Percentiles rank a stretch among this genome's conserved stretches.
These are phyloP conservation scores for Elongisporangium senticosum DNA, from an alignment of 352 stramenopile species.

Conservation along the genomic window DNA sequence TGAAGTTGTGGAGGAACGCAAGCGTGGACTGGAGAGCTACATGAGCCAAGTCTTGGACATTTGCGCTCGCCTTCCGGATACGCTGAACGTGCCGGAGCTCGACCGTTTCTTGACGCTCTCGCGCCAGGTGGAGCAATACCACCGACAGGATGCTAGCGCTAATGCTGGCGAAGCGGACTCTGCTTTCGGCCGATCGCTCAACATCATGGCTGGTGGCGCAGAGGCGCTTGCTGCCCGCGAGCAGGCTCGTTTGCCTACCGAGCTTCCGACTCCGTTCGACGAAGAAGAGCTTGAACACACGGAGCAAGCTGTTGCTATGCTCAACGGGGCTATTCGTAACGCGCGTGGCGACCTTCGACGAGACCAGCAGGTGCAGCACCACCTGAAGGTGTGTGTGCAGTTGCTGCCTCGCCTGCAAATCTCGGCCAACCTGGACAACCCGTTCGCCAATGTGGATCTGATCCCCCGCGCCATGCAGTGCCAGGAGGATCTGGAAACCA, in stretches of 20 bases:
- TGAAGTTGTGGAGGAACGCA: slow-evolving; percentile 82
- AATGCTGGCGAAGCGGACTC: slow-evolving; percentile 11
- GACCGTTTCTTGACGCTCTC: slow-evolving; percentile 86
- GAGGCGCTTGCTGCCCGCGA: slow-evolving; percentile 78
- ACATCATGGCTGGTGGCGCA: slow-evolving; percentile 60
- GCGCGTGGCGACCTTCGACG: slow-evolving; percentile 73
- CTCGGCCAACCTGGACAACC: slow-evolving; percentile 86
- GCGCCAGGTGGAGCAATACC: slow-evolving; percentile 80
- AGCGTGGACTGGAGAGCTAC: slow-evolving; percentile 76
- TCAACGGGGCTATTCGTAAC: slow-evolving; percentile 78
- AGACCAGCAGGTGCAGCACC: slow-evolving; percentile 76
- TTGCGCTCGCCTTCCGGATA: slow-evolving; percentile 73
- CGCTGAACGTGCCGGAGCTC: slow-evolving; percentile 77
- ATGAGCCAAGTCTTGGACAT: slow-evolving; percentile 78
- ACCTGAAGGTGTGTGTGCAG: slow-evolving; percentile 85
- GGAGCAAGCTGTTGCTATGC: slow-evolving; percentile 69
- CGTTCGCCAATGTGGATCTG: slow-evolving; percentile 83
- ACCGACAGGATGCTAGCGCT: slow-evolving; percentile 51
- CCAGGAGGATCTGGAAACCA: slow-evolving; percentile 82
- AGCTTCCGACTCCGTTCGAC: slow-evolving; percentile 78
- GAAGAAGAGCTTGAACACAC: slow-evolving; percentile 84
- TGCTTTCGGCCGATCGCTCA: slow-evolving; percentile 35
- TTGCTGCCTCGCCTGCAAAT: slow-evolving; percentile 80
- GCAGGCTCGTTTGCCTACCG: slow-evolving; percentile 69
- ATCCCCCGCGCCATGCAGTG: slow-evolving; percentile 87